phyloP scores from a whole-genome alignment of 2,329 filamentous ascomycete species.

The Fonsecaea multimorphosa region DNA sequence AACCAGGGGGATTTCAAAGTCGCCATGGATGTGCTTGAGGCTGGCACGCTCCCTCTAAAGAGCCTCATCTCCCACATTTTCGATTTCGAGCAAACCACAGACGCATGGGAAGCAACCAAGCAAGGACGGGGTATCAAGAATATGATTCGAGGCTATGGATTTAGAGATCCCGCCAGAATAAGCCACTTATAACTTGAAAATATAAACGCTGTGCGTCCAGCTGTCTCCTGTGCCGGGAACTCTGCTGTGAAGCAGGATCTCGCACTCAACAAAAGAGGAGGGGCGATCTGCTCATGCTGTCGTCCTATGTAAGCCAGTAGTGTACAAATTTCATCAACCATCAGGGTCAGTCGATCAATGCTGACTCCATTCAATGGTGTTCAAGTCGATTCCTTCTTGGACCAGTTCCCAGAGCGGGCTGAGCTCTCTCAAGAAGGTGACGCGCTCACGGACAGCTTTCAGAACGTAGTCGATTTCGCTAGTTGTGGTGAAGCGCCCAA shows the following conservation, averaged over 20 bases:
- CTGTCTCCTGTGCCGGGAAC: neutral
- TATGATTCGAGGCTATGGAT: constrained; percentile 38
- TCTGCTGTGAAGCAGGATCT: neutral
- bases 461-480: constrained; percentile 96
- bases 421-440: constrained; percentile 90
- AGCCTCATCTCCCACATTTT: constrained; percentile 44
- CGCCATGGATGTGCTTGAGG: constrained; percentile 48
- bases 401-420: constrained; percentile 97
- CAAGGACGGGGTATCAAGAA: constrained; percentile 39
- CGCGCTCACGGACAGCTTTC: constrained; percentile 88
- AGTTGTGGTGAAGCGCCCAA: constrained; percentile 95
- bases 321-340: constrained; percentile 22
- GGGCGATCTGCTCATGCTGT: neutral
- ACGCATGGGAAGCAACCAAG: constrained; percentile 46
- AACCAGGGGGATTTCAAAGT: constrained; percentile 45
- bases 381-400: constrained; percentile 92
- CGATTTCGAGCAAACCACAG: constrained; percentile 44
- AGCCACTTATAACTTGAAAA: constrained; percentile 25
- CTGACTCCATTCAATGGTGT: constrained; percentile 98
- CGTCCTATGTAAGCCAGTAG: constrained; percentile 13
- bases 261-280: neutral
- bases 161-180: constrained; percentile 30
- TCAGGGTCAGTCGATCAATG: constrained; percentile 63
- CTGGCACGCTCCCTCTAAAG: constrained; percentile 42
- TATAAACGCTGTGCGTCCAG: neutral